Percentiles rank a stretch among this genome's conserved stretches.
These are phyloP conservation scores for Phytophthora hibernalis DNA, from an alignment of 352 stramenopile species.

Conservation along the genomic window DNA sequence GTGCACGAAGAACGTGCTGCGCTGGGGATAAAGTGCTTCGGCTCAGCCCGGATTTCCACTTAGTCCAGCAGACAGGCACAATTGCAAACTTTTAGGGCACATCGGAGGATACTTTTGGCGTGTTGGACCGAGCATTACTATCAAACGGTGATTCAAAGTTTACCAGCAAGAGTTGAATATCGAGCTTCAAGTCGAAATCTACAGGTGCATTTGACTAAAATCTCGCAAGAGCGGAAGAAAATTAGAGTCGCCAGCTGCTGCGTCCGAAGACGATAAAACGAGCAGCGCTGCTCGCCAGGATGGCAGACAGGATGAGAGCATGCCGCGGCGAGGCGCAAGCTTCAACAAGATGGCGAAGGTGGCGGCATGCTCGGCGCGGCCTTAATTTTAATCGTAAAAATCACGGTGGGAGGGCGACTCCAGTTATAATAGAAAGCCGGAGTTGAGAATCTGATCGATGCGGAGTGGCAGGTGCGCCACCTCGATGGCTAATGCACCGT, in stretches of 20 bases:
- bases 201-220: conserved; percentile 19
- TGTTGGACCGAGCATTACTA: too few species aligned
- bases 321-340: conserved; percentile 9
- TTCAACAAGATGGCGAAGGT: not conserved
- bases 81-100: conserved; percentile 18
- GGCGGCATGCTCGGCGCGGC: not conserved
- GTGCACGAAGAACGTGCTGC: conserved; percentile 17
- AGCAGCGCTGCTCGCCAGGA: conserved; percentile 27
- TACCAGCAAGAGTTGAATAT: too few species aligned
- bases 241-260: conserved; percentile 20
- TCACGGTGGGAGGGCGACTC: conserved; percentile 9
- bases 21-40: conserved; percentile 2
- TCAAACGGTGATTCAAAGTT: too few species aligned
- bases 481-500: conserved; percentile 9
- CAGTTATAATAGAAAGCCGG: conserved; percentile 31
- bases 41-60: not conserved
- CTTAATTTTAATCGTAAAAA: conserved; percentile 11
- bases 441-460: conserved; percentile 30
- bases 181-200: too few species aligned
- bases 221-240: conserved; percentile 29
- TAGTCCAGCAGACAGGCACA: conserved; percentile 16
- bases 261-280: conserved; percentile 27
- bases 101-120: conserved; percentile 24
- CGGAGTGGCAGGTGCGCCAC: not conserved
- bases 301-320: conserved; percentile 30